Evolutionary conservation across 1,284 basidiomycete genomes (phyloP).

Genomic region (Coniferiporia sulphurascens): DNA sequence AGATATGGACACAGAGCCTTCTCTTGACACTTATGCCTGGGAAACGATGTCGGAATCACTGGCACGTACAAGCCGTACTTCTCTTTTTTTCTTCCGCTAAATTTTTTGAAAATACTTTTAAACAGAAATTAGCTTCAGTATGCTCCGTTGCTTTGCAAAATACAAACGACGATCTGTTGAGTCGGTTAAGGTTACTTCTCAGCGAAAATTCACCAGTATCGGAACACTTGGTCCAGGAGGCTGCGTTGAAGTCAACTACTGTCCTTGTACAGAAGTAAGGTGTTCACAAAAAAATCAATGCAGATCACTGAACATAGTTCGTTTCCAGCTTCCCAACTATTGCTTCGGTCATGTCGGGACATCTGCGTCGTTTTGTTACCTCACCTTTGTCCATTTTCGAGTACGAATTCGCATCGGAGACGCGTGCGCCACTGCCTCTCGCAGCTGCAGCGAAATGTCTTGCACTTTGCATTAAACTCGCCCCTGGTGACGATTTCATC

Average conservation of each 20-base stretch:
- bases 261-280: constrained; percentile 78
- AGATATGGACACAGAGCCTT: constrained; percentile 73
- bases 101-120: constrained; percentile 22
- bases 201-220: constrained; percentile 79
- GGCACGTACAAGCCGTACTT: constrained; percentile 36
- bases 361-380: constrained; percentile 85
- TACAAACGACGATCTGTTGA: constrained; percentile 67
- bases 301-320: neutral
- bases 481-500: constrained; percentile 85
- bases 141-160: constrained; percentile 73
- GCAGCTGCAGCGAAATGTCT: constrained; percentile 86
- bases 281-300: neutral
- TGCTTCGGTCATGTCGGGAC: constrained; percentile 70
- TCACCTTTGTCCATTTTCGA: constrained; percentile 87
- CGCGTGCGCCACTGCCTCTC: constrained; percentile 70
- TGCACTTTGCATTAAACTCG: constrained; percentile 84
- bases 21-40: constrained; percentile 80
- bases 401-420: constrained; percentile 73
- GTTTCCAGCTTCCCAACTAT: constrained; percentile 70
- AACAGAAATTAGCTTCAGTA: constrained; percentile 82
- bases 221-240: constrained; percentile 79
- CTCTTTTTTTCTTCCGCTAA: neutral
- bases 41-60: constrained; percentile 83
- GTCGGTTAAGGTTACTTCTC: constrained; percentile 70
- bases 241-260: constrained; percentile 76